phyloP scores from a whole-genome alignment of 2,329 filamentous ascomycete species.

The Myotisia sp. region DNA sequence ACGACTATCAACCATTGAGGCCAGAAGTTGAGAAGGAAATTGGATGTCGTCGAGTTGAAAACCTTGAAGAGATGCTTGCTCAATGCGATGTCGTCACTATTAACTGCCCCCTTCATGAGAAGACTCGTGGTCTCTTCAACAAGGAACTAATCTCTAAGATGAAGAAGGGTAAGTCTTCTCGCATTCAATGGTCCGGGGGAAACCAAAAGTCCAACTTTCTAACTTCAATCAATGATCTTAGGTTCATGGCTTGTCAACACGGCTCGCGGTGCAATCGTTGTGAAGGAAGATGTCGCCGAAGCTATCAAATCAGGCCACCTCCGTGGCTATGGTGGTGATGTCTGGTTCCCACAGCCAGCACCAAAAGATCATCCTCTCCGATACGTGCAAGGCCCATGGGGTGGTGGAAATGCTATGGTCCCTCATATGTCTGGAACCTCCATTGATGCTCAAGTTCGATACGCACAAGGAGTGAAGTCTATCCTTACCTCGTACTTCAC shows the following conservation, averaged over 20 bases:
- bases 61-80: conserved; percentile 79
- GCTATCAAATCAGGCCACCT: conserved; percentile 78
- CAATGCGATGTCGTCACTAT: conserved; percentile 98
- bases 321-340: conserved; percentile 36
- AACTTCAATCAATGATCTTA: conserved; percentile 20
- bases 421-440: conserved; percentile 98
- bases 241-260: conserved; percentile 97
- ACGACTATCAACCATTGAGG: conserved; percentile 90
- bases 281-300: conserved; percentile 96
- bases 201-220: conserved; percentile 6
- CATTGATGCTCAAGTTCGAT: conserved; percentile 91
- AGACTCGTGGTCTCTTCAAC: conserved; percentile 92
- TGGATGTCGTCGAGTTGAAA: conserved; percentile 76
- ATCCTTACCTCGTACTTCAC: conserved; percentile 87
- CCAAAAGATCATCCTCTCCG: conserved; percentile 86
- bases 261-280: conserved; percentile 93
- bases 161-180: conserved; percentile 60
- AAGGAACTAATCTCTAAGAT: conserved; percentile 98
- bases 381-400: conserved; percentile 84
- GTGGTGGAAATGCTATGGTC: conserved; percentile 96
- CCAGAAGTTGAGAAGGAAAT: conserved; percentile 87
- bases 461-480: conserved; percentile 72
- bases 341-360: conserved; percentile 94
- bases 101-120: conserved; percentile 98
- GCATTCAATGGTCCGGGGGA: background rate